These are phyloP conservation scores for Aschersonia sp. DNA, from an alignment of 2,329 filamentous ascomycete species.

Conservation along the genomic window DNA sequence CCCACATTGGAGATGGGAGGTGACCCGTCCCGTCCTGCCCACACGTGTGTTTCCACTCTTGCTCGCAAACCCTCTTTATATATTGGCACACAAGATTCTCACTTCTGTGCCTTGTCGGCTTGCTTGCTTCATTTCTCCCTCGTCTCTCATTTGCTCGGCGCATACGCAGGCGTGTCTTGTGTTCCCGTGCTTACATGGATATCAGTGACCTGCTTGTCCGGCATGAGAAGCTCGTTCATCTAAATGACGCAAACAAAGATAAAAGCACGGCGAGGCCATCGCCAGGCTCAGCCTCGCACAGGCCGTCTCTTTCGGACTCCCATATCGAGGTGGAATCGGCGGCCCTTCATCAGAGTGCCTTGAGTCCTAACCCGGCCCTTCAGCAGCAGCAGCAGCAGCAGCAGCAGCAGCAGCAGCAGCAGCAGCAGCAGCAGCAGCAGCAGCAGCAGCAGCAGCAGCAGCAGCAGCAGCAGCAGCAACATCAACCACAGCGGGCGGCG, in stretches of 20 bases:
- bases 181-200: constrained; percentile 37
- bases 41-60: not conserved
- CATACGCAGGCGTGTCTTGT: too few relatives aligned
- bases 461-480: constrained; percentile 4
- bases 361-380: constrained; percentile 1
- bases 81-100: not conserved
- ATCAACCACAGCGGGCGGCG: constrained; percentile 8
- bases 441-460: constrained; percentile 5
- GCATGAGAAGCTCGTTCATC: constrained; percentile 50
- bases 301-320: constrained; percentile 28
- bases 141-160: not conserved
- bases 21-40: not conserved
- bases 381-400: constrained; percentile 4
- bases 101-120: not conserved
- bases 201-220: constrained; percentile 49
- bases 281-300: constrained; percentile 18
- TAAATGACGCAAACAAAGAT: constrained; percentile 44
- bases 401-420: constrained; percentile 5
- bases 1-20: not conserved
- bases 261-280: constrained; percentile 37
- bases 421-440: constrained; percentile 5
- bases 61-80: not conserved
- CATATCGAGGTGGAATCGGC: constrained; percentile 30
- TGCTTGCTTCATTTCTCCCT: not conserved
- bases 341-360: constrained; percentile 17